Percentiles rank a stretch among this genome's conserved stretches.
These are phyloP conservation scores for Triticum dicoccoides DNA, from an alignment of 176 grass and related monocot species.

Conservation along the genomic window DNA sequence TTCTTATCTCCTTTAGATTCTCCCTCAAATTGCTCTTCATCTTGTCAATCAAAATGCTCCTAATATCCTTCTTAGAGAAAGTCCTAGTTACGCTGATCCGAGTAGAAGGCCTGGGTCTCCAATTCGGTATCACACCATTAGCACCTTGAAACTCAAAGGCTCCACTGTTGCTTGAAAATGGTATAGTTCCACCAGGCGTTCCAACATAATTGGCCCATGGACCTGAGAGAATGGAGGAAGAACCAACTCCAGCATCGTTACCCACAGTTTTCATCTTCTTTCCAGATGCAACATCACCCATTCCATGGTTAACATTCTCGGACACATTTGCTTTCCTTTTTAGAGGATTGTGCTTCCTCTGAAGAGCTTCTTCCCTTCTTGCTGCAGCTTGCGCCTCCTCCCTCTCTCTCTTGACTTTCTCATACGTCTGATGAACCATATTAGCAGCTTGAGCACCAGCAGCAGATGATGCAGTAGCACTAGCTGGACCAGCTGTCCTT, in stretches of 20 bases:
- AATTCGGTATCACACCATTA: conserved; percentile 28
- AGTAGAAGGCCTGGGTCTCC: conserved; percentile 3
- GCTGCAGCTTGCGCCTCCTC: conserved; percentile 52
- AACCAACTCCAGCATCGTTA: conserved; percentile 18
- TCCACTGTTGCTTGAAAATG: background rate
- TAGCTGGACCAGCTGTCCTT: conserved; percentile 55
- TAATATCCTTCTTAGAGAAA: background rate
- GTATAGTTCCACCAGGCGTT: conserved; percentile 1
- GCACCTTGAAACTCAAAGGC: conserved; percentile 21
- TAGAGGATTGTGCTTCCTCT: conserved; percentile 44
- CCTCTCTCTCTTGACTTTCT: conserved; percentile 51
- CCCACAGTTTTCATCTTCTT: conserved; percentile 25
- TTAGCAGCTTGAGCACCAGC: conserved; percentile 58
- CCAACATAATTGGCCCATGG: conserved; percentile 10
- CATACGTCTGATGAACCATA: conserved; percentile 52
- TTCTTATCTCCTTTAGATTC: conserved; percentile 32
- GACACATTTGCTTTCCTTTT: conserved; percentile 41
- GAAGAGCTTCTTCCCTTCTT: conserved; percentile 52
- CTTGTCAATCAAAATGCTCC: conserved; percentile 29
- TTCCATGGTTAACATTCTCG: conserved; percentile 27
- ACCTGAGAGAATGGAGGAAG: conserved; percentile 12
- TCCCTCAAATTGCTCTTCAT: conserved; percentile 14
- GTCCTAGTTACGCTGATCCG: conserved; percentile 7
- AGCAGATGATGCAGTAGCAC: conserved; percentile 62
- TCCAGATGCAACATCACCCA: conserved; percentile 3